These are phyloP conservation scores for Epipyxis sp. DNA, from an alignment of 108 stramenopile species.

Conservation along the genomic window DNA sequence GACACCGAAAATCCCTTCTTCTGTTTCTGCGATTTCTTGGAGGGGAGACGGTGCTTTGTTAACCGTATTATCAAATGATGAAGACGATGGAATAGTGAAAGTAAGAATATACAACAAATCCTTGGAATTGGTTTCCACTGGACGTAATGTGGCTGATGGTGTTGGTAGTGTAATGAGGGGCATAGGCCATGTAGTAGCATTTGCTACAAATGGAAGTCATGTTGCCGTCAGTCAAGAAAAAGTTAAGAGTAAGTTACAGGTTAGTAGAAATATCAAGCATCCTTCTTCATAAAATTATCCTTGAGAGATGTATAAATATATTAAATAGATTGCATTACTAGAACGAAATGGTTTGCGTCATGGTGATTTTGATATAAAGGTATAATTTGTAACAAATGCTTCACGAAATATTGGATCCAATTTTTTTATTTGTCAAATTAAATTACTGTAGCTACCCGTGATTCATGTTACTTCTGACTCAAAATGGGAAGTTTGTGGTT, in stretches of 20 bases:
- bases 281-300: no score
- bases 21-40: conserved; percentile 11
- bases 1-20: not conserved
- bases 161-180: not conserved
- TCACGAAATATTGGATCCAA: no score
- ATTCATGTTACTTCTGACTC: no score
- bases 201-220: conserved; percentile 21
- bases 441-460: not conserved
- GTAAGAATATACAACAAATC: not conserved
- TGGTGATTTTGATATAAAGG: conserved; percentile 22
- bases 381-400: not conserved
- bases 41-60: conserved; percentile 2
- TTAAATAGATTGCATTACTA: conserved; percentile 10
- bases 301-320: no score
- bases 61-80: conserved; percentile 4
- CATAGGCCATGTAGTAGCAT: not conserved
- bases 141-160: conserved; percentile 21
- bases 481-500: not conserved
- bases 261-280: no score
- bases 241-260: not conserved
- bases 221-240: not conserved
- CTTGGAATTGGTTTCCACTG: not conserved
- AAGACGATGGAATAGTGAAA: not conserved
- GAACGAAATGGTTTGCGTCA: conserved; percentile 28
- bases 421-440: no score